Evolutionary conservation across 106 monocot genomes (phyloP).

Genomic region (Phalaenopsis equestris): DNA sequence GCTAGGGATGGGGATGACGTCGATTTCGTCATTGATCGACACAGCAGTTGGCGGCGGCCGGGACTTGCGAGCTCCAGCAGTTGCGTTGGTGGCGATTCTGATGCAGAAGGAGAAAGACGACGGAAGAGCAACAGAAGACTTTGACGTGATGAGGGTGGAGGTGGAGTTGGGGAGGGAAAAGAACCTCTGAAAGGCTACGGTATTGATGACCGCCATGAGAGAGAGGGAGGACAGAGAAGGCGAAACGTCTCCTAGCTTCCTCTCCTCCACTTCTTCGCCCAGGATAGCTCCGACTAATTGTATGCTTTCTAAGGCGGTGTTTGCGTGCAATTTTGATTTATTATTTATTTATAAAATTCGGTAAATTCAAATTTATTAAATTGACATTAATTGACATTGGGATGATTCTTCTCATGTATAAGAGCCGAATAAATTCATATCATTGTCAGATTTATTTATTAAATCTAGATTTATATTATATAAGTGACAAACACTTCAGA

Average conservation of each 20-base stretch:
- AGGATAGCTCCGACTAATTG: no score
- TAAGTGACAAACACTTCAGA: no score
- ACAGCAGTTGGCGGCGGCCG: background rate
- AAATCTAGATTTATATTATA: no score
- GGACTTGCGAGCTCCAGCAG: background rate
- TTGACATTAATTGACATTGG: no score
- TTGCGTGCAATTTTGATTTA: no score
- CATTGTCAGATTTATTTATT: no score
- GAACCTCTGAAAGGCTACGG: constrained; percentile 4
- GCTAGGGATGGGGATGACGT: constrained; percentile 27
- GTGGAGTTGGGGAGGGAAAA: constrained; percentile 3
- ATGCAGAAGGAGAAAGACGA: background rate
- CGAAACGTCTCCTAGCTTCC: background rate
- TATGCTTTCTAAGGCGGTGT: no score
- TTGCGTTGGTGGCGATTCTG: background rate
- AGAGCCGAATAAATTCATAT: no score
- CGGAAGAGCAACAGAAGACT: background rate
- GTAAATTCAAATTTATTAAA: no score
- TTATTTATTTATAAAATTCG: no score
- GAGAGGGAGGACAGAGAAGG: background rate
- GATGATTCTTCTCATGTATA: no score
- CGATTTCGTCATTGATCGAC: background rate
- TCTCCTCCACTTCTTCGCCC: background rate
- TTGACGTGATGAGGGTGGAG: background rate
- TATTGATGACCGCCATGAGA: constrained; percentile 9